Conservation (phyloP, 257 asterid species). For the Gentiana dahurica region DNA sequence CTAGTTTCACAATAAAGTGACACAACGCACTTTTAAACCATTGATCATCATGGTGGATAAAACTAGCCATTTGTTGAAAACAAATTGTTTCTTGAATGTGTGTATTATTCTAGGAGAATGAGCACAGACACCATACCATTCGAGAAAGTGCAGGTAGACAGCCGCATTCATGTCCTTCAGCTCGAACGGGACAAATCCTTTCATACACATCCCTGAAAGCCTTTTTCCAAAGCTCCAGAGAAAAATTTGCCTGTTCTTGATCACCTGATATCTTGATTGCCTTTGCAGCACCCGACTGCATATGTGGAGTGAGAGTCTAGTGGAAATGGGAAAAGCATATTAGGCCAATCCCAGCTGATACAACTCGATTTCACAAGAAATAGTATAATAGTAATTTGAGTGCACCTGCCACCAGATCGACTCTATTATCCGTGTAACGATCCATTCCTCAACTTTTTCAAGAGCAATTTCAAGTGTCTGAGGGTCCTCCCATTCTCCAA, state of each 20-base stretch:
- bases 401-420: conserved; percentile 92
- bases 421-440: conserved; percentile 65
- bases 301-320: conserved; percentile 76
- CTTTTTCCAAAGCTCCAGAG: conserved; percentile 73
- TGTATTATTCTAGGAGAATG: conserved; percentile 4
- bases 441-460: conserved; percentile 66
- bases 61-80: too few relatives aligned
- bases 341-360: neutral
- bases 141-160: conserved; percentile 66
- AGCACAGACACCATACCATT: conserved; percentile 37
- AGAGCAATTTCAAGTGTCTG: conserved; percentile 40
- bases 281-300: conserved; percentile 62
- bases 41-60: too few relatives aligned
- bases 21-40: too few relatives aligned
- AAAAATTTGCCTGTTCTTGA: conserved; percentile 36
- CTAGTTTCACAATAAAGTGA: too few relatives aligned
- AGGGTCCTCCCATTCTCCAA: conserved; percentile 43
- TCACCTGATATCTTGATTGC: conserved; percentile 27
- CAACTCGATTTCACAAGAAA: too few relatives aligned
- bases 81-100: neutral
- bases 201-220: conserved; percentile 79
- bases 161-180: conserved; percentile 77
- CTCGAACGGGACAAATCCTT: conserved; percentile 85
- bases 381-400: too few relatives aligned
- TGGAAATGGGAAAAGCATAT: neutral